Base-by-base conservation (phyloP, 2,329 filamentous ascomycete genomes). In the Aspergillus flavus region DNA sequence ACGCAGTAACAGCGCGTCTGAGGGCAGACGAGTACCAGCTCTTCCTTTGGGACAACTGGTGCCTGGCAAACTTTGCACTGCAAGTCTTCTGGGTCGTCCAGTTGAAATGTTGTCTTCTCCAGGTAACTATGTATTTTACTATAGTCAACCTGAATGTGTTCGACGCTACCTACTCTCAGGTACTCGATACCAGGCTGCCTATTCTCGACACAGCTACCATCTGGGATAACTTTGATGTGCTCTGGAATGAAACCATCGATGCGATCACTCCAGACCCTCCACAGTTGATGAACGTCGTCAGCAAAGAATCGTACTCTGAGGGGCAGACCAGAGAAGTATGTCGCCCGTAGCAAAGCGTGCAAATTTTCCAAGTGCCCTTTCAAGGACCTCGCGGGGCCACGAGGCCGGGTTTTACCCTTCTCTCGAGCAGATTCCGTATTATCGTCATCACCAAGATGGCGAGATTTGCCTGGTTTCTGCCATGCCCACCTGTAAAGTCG, bases 241-340 rank as follows among this genome's bases (percentile, higher is more conserved):
- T 74, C 69, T 26, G 83, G 80, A 14, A 88, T 69, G 34, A 80
- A 73, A 56, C 83, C 82, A 56, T 82, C 76, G 3, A 84, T 81
- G 2, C 82, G 76, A 3, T 81, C 77, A 52, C 83, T 83, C 82
- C 86, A 89, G 56, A 77, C 82, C 21, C 83, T 75, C 94, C 94
- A 98, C 1, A 85, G 83, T 23, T 79, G 79, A 69, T 91, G 85
- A 0, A 92, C 89, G 63, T 94, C 91, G 3, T 82, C 79, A 2
- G 84, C 83, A 69, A 97, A 94, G 77, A 98, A 94, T 28, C 91
- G 89, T 54, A 97, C 75, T 59, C 86, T 86, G 59, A 99, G 81
- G 23, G 94, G 94, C 94, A 93, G 97, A 53, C 88, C 83, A 19
- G 83, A 81, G 74, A 98, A 98, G 75, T 92, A 95, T 2, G 87